These are phyloP conservation scores for Apostasia ramifera DNA, from an alignment of 106 monocot species.

Conservation along the genomic window DNA sequence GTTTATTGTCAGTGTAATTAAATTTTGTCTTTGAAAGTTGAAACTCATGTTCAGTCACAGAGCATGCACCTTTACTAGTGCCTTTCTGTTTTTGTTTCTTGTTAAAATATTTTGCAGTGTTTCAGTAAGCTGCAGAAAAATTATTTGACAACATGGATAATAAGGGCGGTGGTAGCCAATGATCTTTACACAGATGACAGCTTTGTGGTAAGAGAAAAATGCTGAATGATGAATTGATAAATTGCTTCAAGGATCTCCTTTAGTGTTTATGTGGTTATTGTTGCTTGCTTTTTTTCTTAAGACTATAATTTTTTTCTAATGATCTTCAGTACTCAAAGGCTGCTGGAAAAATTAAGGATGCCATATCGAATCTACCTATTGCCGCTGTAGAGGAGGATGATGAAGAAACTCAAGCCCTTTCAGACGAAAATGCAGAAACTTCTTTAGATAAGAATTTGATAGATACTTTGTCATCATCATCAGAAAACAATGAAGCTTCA, in stretches of 20 bases:
- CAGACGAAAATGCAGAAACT: conserved; percentile 15
- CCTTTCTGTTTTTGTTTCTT: background rate
- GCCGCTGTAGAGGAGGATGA: conserved; percentile 70
- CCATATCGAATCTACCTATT: conserved; percentile 61
- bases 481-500: conserved; percentile 23
- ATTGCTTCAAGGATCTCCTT: background rate
- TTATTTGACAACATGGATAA: conserved; percentile 60
- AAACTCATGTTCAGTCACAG: too few relatives aligned
- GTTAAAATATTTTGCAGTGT: conserved; percentile 27
- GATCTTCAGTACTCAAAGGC: conserved; percentile 75
- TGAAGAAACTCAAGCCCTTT: conserved; percentile 58
- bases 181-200: conserved; percentile 93
- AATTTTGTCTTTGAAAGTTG: too few relatives aligned
- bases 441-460: conserved; percentile 5
- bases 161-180: conserved; percentile 81
- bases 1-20: too few relatives aligned
- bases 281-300: background rate
- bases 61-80: background rate
- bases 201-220: conserved; percentile 71
- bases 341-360: conserved; percentile 91
- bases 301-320: background rate
- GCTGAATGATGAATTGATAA: background rate
- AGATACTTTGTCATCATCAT: conserved; percentile 9
- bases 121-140: conserved; percentile 73
- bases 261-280: background rate